Conservation (phyloP, 805 yeast species). For the Teunomyces aglyptinius region DNA sequence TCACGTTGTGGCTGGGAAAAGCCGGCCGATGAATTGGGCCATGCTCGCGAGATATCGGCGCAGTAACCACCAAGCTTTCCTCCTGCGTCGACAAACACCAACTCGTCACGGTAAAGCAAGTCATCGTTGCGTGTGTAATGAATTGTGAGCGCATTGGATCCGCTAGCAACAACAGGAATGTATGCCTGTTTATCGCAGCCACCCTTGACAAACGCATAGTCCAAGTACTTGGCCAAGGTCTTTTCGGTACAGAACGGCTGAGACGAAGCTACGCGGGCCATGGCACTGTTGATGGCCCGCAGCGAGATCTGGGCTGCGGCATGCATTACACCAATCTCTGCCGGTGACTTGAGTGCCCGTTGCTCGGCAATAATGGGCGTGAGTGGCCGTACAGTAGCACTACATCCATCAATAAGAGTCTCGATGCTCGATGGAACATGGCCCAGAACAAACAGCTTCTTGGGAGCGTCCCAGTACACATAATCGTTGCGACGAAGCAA, state of each 20-base stretch:
- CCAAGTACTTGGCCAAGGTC: conserved; percentile 75
- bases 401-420: conserved; percentile 23
- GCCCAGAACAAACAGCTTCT: conserved; percentile 17
- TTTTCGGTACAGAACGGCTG: conserved; percentile 64
- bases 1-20: conserved; percentile 81
- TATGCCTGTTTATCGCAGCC: conserved; percentile 92
- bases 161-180: conserved; percentile 95
- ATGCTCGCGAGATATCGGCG: conserved; percentile 92
- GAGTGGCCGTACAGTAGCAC: conserved; percentile 44
- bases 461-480: conserved; percentile 55
- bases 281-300: conserved; percentile 80
- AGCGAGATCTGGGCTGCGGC: conserved; percentile 81
- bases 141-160: conserved; percentile 82
- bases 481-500: conserved; percentile 48
- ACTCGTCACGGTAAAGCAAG: conserved; percentile 67
- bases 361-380: conserved; percentile 42
- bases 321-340: conserved; percentile 78
- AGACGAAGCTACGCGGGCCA: conserved; percentile 49
- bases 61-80: conserved; percentile 93
- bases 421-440: conserved; percentile 8
- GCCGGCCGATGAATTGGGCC: conserved; percentile 78
- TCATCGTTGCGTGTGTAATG: conserved; percentile 95
- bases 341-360: conserved; percentile 70
- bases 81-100: conserved; percentile 93
- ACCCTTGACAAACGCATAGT: conserved; percentile 75